Base-by-base conservation (phyloP, 768 basidiomycete species). In the Trametes elegans region DNA sequence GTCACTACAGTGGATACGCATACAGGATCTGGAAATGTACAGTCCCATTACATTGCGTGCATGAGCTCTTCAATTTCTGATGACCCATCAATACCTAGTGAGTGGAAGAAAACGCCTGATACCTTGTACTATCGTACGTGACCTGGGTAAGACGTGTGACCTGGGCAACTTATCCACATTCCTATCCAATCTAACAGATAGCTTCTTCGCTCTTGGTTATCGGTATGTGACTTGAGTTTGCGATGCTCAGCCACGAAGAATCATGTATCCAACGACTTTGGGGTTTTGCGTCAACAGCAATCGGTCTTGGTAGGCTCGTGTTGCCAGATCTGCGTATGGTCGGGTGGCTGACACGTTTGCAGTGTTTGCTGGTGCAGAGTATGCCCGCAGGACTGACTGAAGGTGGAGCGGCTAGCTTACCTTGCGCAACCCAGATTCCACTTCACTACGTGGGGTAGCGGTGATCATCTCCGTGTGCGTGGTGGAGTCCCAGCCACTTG, bases 21-120 rank as follows among this genome's bases (percentile, higher is more conserved):
- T 49, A 56, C 24, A 49, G 48, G 42, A 56, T 56, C 34, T 56
- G 55, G 55, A 43, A 28, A 24, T 50, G 55, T 56, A 18, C 46
- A 7, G 4, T 29, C 32, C 9, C 24, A 5, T 39, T 29, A 10
- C 21, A 19, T 18, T 5, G 29, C 18, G 2, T 21, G 3, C n/a
- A n/a, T n/a, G n/a, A 7, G 7, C 3, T 10, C n/a, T 3, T 31
- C 36, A 11, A 11, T 19, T 7, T 19, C 7, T 10, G 5, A 24
- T 19, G 7, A 24, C 27, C 18, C 14, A 23, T 10, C 14, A 10
- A 13, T 18, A 1, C 36, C 2, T 34, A 55, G 54, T 35, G 8
- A 55, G 40, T 27, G 46, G 46, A 16, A 42, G 46, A 18, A 55
- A 32, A 18, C 21, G 4, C 1, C 40, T 49, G 11, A 27, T 49